Base-by-base conservation (phyloP, 2,329 filamentous ascomycete species). In the Knoxdaviesia proteae region DNA sequence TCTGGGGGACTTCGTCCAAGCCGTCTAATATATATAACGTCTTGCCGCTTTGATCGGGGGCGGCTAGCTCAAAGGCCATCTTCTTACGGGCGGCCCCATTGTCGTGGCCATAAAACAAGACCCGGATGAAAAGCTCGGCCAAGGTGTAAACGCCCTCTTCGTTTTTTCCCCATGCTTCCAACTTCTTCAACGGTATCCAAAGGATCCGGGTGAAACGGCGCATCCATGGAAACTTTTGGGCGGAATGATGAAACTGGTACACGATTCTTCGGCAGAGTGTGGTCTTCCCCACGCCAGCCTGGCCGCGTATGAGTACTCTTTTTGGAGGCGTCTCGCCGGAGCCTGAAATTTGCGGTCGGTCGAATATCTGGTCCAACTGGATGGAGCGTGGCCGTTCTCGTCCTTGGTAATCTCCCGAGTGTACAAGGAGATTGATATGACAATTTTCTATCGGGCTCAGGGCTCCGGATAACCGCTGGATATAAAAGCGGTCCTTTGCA, bases 241-340 rank as follows among this genome's bases (percentile, higher is more conserved):
- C 20, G n/a, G 40, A 10, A n/a, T 38, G 32, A 36, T 49, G 29
- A 44, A 53, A 58, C 29, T 55, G 51, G 41, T 58, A 42, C 36
- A 59, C 50, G 8, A 59, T 55, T 46, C 57, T 59, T 43, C 58
- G 58, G 48, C 55, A 59, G n/a, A 59, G 43, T 2, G 58, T 59
- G 8, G 56, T 56, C 48, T 59, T 60, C 3, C 56, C 56, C 0
- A 58, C 50, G 31, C 57, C 56, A 2, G 56, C 52, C 6, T 48
- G 49, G 20, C 56, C 57, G 11, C 49, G 47, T 37, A 59, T 56
- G 37, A 56, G 42, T 11, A 58, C 52, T 6, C 52, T 45, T 38
- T 36, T 56, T 53, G 34, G 8, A 5, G 45, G 47, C 9, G 7
- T 34, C 1, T 6, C 7, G 33, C 47, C 49, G 32, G 51, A 39